A percentile compares a stretch with the other conserved stretches of the same genome.
phyloP scores from a whole-genome alignment of 352 stramenopile species.

The Detonula confervacea region DNA sequence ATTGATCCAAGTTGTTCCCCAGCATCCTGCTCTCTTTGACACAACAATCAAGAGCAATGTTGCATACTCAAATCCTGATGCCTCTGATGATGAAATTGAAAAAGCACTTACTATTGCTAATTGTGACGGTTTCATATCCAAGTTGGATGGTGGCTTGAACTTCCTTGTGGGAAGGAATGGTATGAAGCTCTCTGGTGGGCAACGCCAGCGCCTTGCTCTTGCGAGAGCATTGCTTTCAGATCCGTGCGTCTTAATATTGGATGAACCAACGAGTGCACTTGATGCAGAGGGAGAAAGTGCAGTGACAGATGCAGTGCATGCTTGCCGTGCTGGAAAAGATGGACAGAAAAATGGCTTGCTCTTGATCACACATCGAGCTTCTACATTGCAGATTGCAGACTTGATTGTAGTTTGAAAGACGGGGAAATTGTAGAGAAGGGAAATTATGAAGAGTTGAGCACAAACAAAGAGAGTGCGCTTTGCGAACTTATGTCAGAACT shows the following conservation, averaged over 20 bases:
- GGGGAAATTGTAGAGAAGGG: constrained; percentile 68
- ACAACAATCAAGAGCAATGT: constrained; percentile 78
- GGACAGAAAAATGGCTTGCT: constrained; percentile 57
- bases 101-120: constrained; percentile 65
- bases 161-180: constrained; percentile 81
- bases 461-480: constrained; percentile 54
- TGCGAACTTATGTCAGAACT: constrained; percentile 76
- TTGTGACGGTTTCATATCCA: constrained; percentile 77
- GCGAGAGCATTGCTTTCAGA: constrained; percentile 79
- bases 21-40: constrained; percentile 77
- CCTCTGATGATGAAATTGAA: constrained; percentile 61
- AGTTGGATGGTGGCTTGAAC: constrained; percentile 66
- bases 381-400: constrained; percentile 72
- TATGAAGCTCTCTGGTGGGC: constrained; percentile 74
- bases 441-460: constrained; percentile 54
- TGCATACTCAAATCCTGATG: constrained; percentile 63
- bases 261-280: constrained; percentile 80
- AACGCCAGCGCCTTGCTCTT: constrained; percentile 80
- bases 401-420: constrained; percentile 67
- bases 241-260: constrained; percentile 79
- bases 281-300: constrained; percentile 80
- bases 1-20: constrained; percentile 81
- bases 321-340: constrained; percentile 51
- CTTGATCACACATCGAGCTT: constrained; percentile 78
- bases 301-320: constrained; percentile 76